These are phyloP conservation scores for Xylaria longipes DNA, from an alignment of 495 filamentous ascomycete genomes.

Conservation along the genomic window DNA sequence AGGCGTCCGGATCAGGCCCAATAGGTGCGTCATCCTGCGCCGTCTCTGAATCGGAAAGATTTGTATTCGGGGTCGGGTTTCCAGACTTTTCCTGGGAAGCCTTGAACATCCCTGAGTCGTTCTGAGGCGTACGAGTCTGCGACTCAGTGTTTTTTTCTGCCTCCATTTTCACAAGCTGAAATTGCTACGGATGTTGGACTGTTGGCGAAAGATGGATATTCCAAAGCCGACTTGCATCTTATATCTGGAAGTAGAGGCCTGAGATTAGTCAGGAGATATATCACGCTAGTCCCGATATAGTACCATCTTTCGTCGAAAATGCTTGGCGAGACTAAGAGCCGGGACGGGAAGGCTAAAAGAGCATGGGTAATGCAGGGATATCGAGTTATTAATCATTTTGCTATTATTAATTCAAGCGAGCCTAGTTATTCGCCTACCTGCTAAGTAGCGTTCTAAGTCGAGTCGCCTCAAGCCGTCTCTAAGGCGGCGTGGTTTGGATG, in stretches of 20 bases:
- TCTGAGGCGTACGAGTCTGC: neutral
- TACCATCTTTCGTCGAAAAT: neutral
- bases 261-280: neutral
- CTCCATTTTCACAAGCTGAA: neutral
- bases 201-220: neutral
- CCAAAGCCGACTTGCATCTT: neutral
- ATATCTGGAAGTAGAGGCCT: neutral
- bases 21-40: neutral
- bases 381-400: too few species aligned
- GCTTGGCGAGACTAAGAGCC: neutral
- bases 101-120: neutral
- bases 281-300: neutral
- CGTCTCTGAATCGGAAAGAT: neutral
- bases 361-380: too few species aligned
- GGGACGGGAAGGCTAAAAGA: neutral
- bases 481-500: too few species aligned
- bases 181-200: neutral
- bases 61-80: neutral
- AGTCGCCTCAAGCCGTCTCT: too few species aligned
- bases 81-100: neutral
- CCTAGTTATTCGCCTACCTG: too few species aligned
- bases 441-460: too few species aligned
- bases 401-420: too few species aligned
- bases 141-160: neutral
- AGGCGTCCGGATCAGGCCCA: constrained; percentile 35